Evolutionary conservation across 2,329 filamentous ascomycete genomes (phyloP).

Genomic region (Teratosphaeria pseudoeucalypti): DNA sequence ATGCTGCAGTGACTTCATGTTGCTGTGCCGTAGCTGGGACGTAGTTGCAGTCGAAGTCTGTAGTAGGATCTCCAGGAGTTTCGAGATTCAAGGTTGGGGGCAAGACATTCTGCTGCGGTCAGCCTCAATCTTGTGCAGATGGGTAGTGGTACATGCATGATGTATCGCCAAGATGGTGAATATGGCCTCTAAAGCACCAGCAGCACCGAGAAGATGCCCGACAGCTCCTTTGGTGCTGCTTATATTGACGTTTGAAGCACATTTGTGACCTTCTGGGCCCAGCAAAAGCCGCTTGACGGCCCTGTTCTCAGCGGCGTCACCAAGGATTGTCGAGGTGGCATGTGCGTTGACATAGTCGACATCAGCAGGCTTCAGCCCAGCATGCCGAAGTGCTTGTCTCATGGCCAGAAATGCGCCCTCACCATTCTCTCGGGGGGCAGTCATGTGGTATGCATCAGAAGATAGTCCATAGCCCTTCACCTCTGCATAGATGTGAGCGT

Average conservation of each 20-base stretch:
- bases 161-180: slow-evolving; percentile 72
- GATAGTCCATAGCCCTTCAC: slow-evolving; percentile 81
- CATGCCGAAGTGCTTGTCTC: slow-evolving; percentile 68
- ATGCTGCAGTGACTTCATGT: slow-evolving; percentile 57
- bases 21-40: slow-evolving; percentile 63
- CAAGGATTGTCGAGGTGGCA: slow-evolving; percentile 76
- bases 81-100: slow-evolving; percentile 81
- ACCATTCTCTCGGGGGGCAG: slow-evolving; percentile 74
- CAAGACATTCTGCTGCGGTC: slow-evolving; percentile 51
- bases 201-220: slow-evolving; percentile 83
- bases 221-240: slow-evolving; percentile 92
- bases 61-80: slow-evolving; percentile 47
- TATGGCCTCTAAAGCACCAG: slow-evolving; percentile 80
- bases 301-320: slow-evolving; percentile 76
- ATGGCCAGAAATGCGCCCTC: slow-evolving; percentile 75
- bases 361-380: slow-evolving; percentile 53
- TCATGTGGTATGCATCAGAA: slow-evolving; percentile 88
- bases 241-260: slow-evolving; percentile 59
- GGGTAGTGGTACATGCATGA: slow-evolving; percentile 47
- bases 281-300: slow-evolving; percentile 72
- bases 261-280: slow-evolving; percentile 55
- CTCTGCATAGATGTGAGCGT: slow-evolving; percentile 79
- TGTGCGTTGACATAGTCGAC: slow-evolving; percentile 95
- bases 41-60: slow-evolving; percentile 72
- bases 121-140: not conserved